Percentiles rank a stretch among this genome's conserved stretches.
phyloP scores from a whole-genome alignment of 257 asterid genomes.

The Fraxinus americana region DNA sequence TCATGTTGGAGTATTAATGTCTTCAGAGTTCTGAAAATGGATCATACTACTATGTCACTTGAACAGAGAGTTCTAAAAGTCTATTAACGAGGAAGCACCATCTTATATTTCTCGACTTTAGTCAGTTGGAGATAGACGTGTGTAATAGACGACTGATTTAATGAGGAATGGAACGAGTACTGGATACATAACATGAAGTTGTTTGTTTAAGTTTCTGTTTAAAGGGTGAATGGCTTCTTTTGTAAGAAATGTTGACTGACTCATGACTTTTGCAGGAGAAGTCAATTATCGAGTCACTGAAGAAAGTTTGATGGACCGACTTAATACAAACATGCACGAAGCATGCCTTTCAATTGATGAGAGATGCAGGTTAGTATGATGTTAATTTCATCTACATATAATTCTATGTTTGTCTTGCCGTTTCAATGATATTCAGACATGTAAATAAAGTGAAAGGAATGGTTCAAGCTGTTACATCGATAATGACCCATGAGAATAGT shows the following conservation, averaged over 20 bases:
- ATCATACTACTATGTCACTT: neutral
- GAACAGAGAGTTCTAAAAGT: neutral
- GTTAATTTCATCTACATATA: neutral
- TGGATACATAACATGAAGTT: too few relatives aligned
- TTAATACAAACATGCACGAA: constrained; percentile 69
- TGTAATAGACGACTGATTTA: too few relatives aligned
- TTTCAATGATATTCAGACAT: neutral
- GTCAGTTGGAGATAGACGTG: too few relatives aligned
- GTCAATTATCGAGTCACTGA: constrained; percentile 63
- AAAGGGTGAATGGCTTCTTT: neutral
- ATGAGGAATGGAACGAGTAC: too few relatives aligned
- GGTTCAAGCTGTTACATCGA: neutral
- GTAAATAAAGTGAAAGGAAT: neutral
- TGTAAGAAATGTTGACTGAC: neutral
- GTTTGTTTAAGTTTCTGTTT: neutral
- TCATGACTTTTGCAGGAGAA: constrained; percentile 43
- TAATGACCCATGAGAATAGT: neutral
- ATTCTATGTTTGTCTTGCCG: neutral
- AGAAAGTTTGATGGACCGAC: constrained; percentile 78
- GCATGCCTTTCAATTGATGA: constrained; percentile 68
- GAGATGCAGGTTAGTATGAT: constrained; percentile 58
- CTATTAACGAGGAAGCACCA: neutral
- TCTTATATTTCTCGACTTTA: too few relatives aligned
- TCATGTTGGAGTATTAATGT: neutral
- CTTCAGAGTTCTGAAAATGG: neutral